These are phyloP conservation scores for Colletotrichum spinosum DNA, from an alignment of 2,329 filamentous ascomycete species.

Conservation along the genomic window DNA sequence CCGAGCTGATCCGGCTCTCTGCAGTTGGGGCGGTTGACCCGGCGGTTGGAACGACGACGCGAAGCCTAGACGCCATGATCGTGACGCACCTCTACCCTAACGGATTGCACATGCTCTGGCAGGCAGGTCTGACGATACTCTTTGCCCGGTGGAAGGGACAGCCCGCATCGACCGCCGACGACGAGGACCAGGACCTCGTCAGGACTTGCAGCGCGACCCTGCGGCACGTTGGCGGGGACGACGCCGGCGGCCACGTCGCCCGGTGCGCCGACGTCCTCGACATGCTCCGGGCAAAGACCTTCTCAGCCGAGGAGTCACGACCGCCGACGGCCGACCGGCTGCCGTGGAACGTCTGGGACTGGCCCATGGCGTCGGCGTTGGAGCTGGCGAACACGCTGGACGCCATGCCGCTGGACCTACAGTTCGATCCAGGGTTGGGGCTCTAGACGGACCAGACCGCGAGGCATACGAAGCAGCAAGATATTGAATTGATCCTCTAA, in stretches of 20 bases:
- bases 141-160: slow-evolving; percentile 41
- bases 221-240: slow-evolving; percentile 30
- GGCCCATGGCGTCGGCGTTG: slow-evolving; percentile 43
- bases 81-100: slow-evolving; percentile 40
- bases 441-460: neutral
- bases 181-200: slow-evolving; percentile 37
- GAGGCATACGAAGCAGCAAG: no score
- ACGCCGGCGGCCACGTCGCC: slow-evolving; percentile 27
- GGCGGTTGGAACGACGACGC: neutral
- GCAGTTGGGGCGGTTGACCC: neutral
- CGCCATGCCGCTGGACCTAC: slow-evolving; percentile 40
- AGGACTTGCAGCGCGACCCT: slow-evolving; percentile 37
- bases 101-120: slow-evolving; percentile 43
- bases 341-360: slow-evolving; percentile 44
- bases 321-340: slow-evolving; percentile 36
- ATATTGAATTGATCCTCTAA: no score
- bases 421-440: slow-evolving; percentile 13
- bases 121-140: slow-evolving; percentile 41
- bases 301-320: slow-evolving; percentile 28
- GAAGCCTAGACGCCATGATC: slow-evolving; percentile 10
- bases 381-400: slow-evolving; percentile 42
- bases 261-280: slow-evolving; percentile 42
- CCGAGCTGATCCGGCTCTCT: slow-evolving; percentile 20
- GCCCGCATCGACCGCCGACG: slow-evolving; percentile 14
- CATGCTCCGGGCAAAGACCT: slow-evolving; percentile 39